Base-by-base conservation (phyloP, 2,329 filamentous ascomycete species). In the Fusarium brachygibbosum region DNA sequence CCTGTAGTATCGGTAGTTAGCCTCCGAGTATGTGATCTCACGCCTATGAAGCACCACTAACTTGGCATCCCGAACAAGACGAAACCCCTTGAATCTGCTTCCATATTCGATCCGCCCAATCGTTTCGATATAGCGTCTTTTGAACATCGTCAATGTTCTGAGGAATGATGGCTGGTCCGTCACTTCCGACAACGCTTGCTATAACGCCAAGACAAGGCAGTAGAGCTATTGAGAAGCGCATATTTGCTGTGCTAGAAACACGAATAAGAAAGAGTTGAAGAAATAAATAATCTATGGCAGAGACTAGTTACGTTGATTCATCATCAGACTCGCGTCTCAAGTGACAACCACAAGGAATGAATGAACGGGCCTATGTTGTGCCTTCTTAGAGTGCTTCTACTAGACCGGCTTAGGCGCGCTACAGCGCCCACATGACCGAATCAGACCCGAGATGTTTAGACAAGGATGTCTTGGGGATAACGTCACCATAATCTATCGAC, bases 61-160 rank as follows among this genome's bases (percentile, higher is more conserved):
- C 71, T 42, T 75, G 66, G 17, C 73, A 75, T 38, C 71, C 71
- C 3, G 71, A 64, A 23, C 73, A 75, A 17, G 71, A 61, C 23
- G 65, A 72, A 16, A 56, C 68, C 6, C 58, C 58, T 19, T 63
- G 51, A 1, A 58, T 65, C 48, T 69, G 58, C 35, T 59, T 66
- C 66, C 65, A 70, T 62, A 70, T 49, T 14, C 45, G 45, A 48
- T 65, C 64, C 46, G 70, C 64, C 70, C 69, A 71, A 10, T 49
- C 40, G 28, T 53, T 25, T n/a, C 31, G 41, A 25, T 59, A 32
- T 14, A 73, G 49, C 10, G 58, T 58, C 48, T 66, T 66, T 46
- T 71, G 57, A 28, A 63, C 41, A 11, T 46, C 58, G 17, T 35
- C 38, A 14, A 61, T 35, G 29, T 50, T 58, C 37, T 53, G 41